Percentiles rank a stretch among this genome's conserved stretches.
phyloP scores from a whole-genome alignment of 2,329 filamentous ascomycete genomes.

The Epichloe aotearoae region DNA sequence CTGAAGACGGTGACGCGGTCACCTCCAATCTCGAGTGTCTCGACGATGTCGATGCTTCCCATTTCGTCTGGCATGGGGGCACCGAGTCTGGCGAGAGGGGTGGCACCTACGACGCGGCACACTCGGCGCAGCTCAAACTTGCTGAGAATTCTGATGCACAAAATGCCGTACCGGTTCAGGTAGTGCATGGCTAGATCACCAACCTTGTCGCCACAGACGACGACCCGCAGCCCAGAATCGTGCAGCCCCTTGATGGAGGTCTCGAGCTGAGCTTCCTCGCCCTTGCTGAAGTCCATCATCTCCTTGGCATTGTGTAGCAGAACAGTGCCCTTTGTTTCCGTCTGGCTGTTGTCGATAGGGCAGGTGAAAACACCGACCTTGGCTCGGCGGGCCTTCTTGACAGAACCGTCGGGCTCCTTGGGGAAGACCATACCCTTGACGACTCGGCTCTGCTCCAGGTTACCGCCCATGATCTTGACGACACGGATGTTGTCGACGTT shows the following conservation, averaged over 20 bases:
- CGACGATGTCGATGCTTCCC: constrained; percentile 86
- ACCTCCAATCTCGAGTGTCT: constrained; percentile 94
- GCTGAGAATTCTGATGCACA: constrained; percentile 92
- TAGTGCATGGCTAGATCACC: constrained; percentile 96
- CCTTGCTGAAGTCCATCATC: constrained; percentile 97
- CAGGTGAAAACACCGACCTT: constrained; percentile 97
- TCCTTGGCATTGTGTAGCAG: constrained; percentile 94
- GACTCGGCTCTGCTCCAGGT: constrained; percentile 83
- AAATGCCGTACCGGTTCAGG: constrained; percentile 91
- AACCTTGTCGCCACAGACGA: constrained; percentile 84
- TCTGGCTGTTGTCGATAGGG: constrained; percentile 88
- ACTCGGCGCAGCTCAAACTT: constrained; percentile 94
- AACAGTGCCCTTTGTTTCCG: constrained; percentile 97
- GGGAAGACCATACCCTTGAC: constrained; percentile 98
- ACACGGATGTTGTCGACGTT: constrained; percentile 98
- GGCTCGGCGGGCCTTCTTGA: constrained; percentile 85
- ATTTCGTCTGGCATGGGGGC: constrained; percentile 99
- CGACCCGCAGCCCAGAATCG: constrained; percentile 82
- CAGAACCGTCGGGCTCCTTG: constrained; percentile 78
- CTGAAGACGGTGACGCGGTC: constrained; percentile 97
- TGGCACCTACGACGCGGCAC: constrained; percentile 92
- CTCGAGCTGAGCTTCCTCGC: constrained; percentile 88
- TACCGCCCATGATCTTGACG: constrained; percentile 98
- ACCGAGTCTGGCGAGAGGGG: constrained; percentile 86
- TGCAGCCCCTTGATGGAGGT: constrained; percentile 86